phyloP scores from a whole-genome alignment of 441 rosid species.

The Theobroma grandiflorum region DNA sequence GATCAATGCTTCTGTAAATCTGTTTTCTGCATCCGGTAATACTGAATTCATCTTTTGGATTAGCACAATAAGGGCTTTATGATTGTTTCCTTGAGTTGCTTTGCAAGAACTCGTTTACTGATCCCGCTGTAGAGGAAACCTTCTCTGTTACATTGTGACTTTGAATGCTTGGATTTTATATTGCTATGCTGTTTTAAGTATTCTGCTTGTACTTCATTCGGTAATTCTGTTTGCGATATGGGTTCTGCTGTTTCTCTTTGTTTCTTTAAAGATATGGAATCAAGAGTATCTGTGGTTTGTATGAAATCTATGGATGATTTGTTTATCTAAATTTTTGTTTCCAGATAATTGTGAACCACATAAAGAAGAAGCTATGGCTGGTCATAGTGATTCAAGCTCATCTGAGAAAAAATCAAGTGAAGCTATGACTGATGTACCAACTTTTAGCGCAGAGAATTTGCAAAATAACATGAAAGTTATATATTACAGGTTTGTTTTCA shows the following conservation, averaged over 20 bases:
- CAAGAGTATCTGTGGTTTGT: neutral
- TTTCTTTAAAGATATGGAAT: neutral
- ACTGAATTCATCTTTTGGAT: neutral
- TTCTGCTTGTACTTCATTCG: neutral
- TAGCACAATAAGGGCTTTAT: neutral
- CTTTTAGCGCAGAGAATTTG: slow-evolving; percentile 75
- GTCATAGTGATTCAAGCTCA: slow-evolving; percentile 50
- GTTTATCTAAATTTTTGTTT: slow-evolving; percentile 20
- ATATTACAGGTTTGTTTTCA: slow-evolving; percentile 77
- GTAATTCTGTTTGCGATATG: neutral
- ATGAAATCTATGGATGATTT: neutral
- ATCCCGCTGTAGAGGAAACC: neutral
- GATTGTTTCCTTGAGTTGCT: neutral
- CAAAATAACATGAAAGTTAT: slow-evolving; percentile 91
- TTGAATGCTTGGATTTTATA: neutral
- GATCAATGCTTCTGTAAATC: neutral
- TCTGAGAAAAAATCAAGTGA: slow-evolving; percentile 74
- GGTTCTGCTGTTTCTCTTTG: neutral
- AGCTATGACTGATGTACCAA: slow-evolving; percentile 61
- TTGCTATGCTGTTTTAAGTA: neutral
- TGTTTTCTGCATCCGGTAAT: neutral
- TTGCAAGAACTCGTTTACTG: neutral
- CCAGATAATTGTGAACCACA: neutral
- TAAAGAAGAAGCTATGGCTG: slow-evolving; percentile 55
- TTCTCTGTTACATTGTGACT: neutral